Conservation (phyloP, 179 eudicot genomes). For the Camellia oleifera region DNA sequence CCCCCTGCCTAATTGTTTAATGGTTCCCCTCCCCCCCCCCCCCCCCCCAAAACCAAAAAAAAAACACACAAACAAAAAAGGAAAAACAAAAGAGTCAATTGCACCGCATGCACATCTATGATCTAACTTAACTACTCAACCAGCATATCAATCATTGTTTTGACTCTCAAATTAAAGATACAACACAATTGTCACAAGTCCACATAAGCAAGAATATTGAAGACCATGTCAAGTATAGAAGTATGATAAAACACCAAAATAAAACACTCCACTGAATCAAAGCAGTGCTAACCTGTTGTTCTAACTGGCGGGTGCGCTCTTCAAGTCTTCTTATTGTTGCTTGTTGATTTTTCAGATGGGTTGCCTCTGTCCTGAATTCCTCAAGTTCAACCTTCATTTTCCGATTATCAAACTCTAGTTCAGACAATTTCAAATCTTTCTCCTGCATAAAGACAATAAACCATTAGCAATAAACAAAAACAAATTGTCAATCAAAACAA, state of each 20-base stretch:
- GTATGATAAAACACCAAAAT: background rate
- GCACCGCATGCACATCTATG: background rate
- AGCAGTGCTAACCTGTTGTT: constrained; percentile 65
- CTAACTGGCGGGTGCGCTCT: constrained; percentile 94
- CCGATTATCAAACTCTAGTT: constrained; percentile 88
- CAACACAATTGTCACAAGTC: background rate
- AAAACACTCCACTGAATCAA: background rate
- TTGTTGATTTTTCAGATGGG: constrained; percentile 97
- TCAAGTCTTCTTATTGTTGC: constrained; percentile 97
- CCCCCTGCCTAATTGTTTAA: too few species aligned
- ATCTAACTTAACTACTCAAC: background rate
- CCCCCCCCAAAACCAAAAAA: too few species aligned
- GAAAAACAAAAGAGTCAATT: too few species aligned
- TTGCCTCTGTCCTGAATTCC: constrained; percentile 89
- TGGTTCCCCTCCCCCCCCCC: too few species aligned
- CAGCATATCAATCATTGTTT: background rate
- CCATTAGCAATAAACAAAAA: background rate
- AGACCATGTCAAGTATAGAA: background rate
- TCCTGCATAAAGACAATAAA: constrained; percentile 48
- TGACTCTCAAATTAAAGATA: background rate
- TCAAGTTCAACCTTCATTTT: constrained; percentile 98
- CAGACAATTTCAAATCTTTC: constrained; percentile 71
- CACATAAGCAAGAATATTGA: background rate
- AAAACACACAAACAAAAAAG: too few species aligned
- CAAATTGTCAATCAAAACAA: too few species aligned